Evolutionary conservation across 768 basidiomycete genomes (phyloP).

Genomic region (Tephrocybe sp.): DNA sequence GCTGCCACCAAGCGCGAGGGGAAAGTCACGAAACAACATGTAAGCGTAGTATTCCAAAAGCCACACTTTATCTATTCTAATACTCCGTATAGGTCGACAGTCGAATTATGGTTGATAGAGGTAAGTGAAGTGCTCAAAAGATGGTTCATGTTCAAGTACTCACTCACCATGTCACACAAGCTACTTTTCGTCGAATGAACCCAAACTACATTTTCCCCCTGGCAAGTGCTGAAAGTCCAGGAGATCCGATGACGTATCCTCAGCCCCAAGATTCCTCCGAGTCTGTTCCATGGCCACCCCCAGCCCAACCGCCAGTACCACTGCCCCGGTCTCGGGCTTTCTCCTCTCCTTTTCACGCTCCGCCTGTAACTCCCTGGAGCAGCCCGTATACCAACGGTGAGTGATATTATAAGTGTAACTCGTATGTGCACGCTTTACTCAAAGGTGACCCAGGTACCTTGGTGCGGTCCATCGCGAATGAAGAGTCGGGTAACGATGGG

Average conservation of each 20-base stretch:
- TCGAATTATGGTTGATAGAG: slow-evolving; percentile 60
- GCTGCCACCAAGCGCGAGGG: slow-evolving; percentile 36
- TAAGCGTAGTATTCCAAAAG: slow-evolving; percentile 21
- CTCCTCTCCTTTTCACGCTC: too few species aligned
- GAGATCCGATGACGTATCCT: not conserved
- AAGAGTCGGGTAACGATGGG: slow-evolving; percentile 23
- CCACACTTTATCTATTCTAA: not conserved
- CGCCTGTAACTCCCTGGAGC: not conserved
- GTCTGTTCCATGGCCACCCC: too few species aligned
- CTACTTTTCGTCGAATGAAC: slow-evolving; percentile 51
- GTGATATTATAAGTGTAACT: not conserved
- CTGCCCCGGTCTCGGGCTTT: not conserved
- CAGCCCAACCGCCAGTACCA: not conserved
- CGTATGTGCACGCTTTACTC: too few species aligned
- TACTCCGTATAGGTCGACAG: slow-evolving; percentile 40
- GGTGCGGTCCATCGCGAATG: slow-evolving; percentile 13
- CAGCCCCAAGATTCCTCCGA: not conserved
- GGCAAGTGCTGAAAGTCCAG: not conserved
- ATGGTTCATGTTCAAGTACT: slow-evolving; percentile 1
- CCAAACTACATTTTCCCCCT: slow-evolving; percentile 45
- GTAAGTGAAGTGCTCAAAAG: slow-evolving; percentile 22
- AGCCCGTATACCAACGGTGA: slow-evolving; percentile 11
- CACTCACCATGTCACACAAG: slow-evolving; percentile 16
- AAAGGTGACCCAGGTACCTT: slow-evolving; percentile 14
- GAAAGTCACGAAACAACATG: slow-evolving; percentile 47